Evolutionary conservation across 1,284 basidiomycete species (phyloP), one percentile per base, ranked within the genome.

Genomic region (Apiotrichum domesticum): DNA sequence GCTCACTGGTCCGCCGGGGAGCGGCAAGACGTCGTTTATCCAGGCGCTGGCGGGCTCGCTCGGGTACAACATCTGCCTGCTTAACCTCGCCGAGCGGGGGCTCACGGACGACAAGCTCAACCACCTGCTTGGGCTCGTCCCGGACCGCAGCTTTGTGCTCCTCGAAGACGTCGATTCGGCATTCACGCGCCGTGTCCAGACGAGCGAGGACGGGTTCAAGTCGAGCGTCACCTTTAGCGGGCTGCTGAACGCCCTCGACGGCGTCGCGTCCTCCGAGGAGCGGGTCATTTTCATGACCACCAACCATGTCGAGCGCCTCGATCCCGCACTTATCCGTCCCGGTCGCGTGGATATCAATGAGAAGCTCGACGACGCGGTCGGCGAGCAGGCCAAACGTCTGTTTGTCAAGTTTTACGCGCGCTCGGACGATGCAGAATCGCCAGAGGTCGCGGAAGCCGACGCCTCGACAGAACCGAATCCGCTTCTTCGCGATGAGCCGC

Each of bases 221-320:
- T 93, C 89, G 0, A 88, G 88, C 15, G 87, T 98, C 32, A 98
- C 96, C 1, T 98, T 99, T 77, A 98, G 94, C 3, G 96, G 96
- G 33, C 87, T 99, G 69, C 80, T 99, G 35, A 99, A 99, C 70
- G 93, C 95, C 4, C 82, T 99, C 3, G 96, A 99, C 72, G 96
- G 96, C 15, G 95, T 99, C 13, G 95, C 94, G 2, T 94, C 90
- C 4, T 91, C 93, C 40, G 92, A 96, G 74, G 92, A 96, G 69
- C 85, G 96, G n/a, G 88, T 99, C 69, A 85, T 98, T 44, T 98
- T 98, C 77, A 91, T 98, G 88, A 98, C 95, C 1, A 98, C 95
- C n/a, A 98, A 98, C 75, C 95, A 98, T 68, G 77, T 90, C 55
- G 68, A 74, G 7, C 69, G 67, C 9, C 75, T 82, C 44, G 78